Evolutionary conservation across 345 rosid genomes (phyloP).

Genomic region (Microthlaspi erraticum): DNA sequence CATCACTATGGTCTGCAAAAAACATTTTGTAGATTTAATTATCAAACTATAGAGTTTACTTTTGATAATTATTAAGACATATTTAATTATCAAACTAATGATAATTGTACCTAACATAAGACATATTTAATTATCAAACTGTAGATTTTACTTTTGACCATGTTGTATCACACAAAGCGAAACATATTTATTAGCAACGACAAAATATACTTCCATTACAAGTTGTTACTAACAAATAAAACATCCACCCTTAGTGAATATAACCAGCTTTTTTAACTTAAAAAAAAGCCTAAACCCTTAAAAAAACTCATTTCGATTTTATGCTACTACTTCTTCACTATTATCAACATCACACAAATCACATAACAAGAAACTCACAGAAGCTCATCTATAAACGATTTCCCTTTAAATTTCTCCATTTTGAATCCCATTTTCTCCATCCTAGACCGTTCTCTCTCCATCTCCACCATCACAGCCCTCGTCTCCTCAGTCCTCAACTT

Average conservation of each 20-base stretch:
- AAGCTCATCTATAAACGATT: constrained; percentile 57
- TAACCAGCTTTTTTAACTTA: background rate
- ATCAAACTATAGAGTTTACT: too few species aligned
- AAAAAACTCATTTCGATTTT: constrained; percentile 13
- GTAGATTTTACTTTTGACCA: too few species aligned
- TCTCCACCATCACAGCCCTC: constrained; percentile 43
- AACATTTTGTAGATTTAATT: too few species aligned
- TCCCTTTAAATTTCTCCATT: constrained; percentile 58
- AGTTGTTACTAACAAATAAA: constrained; percentile 30
- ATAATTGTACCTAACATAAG: too few species aligned
- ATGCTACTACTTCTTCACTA: constrained; percentile 15
- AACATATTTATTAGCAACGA: constrained; percentile 32
- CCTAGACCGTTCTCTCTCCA: constrained; percentile 54
- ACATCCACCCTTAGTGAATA: background rate
- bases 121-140: too few species aligned
- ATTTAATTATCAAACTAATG: too few species aligned
- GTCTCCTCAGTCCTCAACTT: constrained; percentile 48
- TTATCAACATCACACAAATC: constrained; percentile 24
- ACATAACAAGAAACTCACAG: constrained; percentile 45
- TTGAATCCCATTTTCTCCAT: constrained; percentile 49
- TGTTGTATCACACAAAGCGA: constrained; percentile 15
- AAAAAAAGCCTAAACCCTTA: constrained; percentile 1
- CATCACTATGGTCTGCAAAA: too few species aligned
- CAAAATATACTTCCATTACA: constrained; percentile 1
- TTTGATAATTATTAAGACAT: too few species aligned